Conservation (phyloP, 192 early-diverging fungal species). For the Fimicolochytrium jonesii region DNA sequence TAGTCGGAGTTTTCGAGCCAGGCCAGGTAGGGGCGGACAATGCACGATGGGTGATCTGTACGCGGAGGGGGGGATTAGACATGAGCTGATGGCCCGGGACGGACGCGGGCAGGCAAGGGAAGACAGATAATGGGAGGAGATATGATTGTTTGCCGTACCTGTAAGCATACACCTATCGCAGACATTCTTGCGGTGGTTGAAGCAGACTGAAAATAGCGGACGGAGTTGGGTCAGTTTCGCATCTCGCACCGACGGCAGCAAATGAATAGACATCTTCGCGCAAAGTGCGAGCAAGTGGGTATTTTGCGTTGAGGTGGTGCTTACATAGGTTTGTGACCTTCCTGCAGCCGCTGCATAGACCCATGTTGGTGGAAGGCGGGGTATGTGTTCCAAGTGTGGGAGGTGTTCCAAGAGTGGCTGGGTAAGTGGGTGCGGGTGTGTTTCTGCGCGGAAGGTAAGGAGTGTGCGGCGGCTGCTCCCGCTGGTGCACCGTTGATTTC, state of each 20-base stretch:
- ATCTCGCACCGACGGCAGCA: constrained; percentile 6
- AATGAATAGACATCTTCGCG: constrained; percentile 23
- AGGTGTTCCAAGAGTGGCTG: too few species aligned
- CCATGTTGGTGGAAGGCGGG: too few species aligned
- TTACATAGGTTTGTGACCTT: constrained; percentile 50
- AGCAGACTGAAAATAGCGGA: constrained; percentile 33
- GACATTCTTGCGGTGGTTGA: constrained; percentile 53
- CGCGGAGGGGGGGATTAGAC: constrained; percentile 1
- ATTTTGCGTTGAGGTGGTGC: background rate
- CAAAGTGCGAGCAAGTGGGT: background rate
- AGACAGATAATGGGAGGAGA: background rate
- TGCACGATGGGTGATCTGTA: constrained; percentile 5
- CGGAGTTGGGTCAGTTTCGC: background rate
- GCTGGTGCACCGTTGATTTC: too few species aligned
- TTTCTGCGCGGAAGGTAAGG: too few species aligned
- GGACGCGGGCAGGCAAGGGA: background rate
- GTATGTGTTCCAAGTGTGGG: too few species aligned
- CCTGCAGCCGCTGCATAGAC: constrained; percentile 50
- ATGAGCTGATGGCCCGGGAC: too few species aligned
- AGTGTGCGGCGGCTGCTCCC: too few species aligned
- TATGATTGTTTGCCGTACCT: constrained; percentile 33
- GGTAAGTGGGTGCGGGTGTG: too few species aligned
- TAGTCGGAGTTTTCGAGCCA: constrained; percentile 59
- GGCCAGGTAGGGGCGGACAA: constrained; percentile 49
- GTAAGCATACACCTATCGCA: constrained; percentile 51